A percentile compares a stretch with the other conserved stretches of the same genome.
Conservation (phyloP, 441 rosid species). For the Pelargonium citronellum region DNA sequence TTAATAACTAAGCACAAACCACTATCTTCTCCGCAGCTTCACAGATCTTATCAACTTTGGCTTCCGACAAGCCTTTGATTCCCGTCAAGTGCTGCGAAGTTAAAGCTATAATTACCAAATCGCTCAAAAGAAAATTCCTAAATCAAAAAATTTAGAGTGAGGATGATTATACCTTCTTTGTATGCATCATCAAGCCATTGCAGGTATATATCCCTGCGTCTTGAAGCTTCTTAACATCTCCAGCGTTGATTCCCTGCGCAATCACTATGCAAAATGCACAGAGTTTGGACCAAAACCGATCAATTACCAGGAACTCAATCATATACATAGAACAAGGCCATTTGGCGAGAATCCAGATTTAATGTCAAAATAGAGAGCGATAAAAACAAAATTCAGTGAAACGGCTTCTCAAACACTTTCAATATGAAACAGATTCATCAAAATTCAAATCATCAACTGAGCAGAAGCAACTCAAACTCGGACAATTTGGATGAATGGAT, state of each 20-base stretch:
- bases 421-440: neutral
- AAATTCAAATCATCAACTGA: neutral
- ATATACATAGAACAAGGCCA: neutral
- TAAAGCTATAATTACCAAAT: neutral
- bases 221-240: slow-evolving; percentile 88
- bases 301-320: neutral
- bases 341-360: neutral
- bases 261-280: slow-evolving; percentile 41
- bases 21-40: slow-evolving; percentile 96
- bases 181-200: slow-evolving; percentile 95
- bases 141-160: slow-evolving; percentile 15
- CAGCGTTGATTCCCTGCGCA: slow-evolving; percentile 80
- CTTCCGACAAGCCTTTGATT: slow-evolving; percentile 88
- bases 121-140: neutral
- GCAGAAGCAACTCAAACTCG: neutral
- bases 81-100: slow-evolving; percentile 72
- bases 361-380: neutral
- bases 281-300: neutral
- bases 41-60: slow-evolving; percentile 92
- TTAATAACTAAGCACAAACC: slow-evolving; percentile 37
- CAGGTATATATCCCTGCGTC: slow-evolving; percentile 94
- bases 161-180: slow-evolving; percentile 54
- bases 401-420: neutral
- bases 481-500: neutral
- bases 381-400: neutral